Evolutionary conservation across 2,329 filamentous ascomycete genomes (phyloP).

Genomic region (Colletotrichum godetiae): DNA sequence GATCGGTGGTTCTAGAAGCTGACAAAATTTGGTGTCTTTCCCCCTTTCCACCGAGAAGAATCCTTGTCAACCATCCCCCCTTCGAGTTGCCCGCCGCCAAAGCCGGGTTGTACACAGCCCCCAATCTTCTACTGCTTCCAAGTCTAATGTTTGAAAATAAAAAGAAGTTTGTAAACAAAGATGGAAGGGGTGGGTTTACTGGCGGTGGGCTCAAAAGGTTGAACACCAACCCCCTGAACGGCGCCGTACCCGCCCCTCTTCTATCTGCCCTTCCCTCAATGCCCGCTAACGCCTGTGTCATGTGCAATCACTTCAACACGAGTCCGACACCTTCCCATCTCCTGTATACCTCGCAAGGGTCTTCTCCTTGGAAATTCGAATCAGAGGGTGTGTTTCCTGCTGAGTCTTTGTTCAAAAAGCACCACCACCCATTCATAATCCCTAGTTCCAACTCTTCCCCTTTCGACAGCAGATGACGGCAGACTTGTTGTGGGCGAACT

Average conservation of each 20-base stretch:
- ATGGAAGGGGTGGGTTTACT: background rate
- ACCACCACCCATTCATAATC: background rate
- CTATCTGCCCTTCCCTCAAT: background rate
- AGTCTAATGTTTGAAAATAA: constrained; percentile 3
- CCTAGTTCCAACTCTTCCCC: background rate
- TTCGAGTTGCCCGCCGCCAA: background rate
- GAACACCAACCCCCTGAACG: background rate
- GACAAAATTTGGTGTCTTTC: background rate
- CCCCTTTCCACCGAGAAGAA: too few species aligned
- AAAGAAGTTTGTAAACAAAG: constrained; percentile 1
- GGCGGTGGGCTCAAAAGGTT: background rate
- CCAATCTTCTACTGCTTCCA: background rate
- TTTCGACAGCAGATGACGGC: background rate
- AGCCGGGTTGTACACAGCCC: background rate
- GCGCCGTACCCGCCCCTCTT: background rate
- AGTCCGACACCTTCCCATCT: background rate
- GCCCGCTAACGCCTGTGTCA: constrained; percentile 30
- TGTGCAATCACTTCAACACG: constrained; percentile 4
- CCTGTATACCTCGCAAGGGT: background rate
- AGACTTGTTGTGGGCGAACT: background rate
- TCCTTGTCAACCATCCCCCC: background rate
- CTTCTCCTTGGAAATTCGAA: background rate
- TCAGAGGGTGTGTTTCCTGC: background rate
- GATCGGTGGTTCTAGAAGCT: background rate
- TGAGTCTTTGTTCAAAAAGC: background rate